A percentile compares a stretch with the other conserved stretches of the same genome.
Evolutionary conservation across 192 early-diverging fungal genomes (phyloP).

Genomic region (Coemansia sp.): DNA sequence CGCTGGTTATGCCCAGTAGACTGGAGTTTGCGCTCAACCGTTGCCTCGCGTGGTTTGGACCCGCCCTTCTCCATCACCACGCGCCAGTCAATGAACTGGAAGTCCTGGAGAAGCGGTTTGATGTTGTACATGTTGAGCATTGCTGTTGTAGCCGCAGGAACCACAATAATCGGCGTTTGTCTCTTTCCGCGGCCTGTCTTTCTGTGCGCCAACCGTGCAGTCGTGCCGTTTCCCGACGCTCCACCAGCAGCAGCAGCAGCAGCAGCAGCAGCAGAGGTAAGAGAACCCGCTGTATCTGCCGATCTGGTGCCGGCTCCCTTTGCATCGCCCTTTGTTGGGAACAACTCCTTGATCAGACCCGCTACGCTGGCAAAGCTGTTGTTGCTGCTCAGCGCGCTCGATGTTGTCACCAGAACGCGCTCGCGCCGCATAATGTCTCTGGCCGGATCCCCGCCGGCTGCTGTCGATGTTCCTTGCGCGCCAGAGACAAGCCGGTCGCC

Average conservation of each 20-base stretch:
- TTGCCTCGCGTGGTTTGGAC: constrained; percentile 65
- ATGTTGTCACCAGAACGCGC: constrained; percentile 33
- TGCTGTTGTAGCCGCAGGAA: constrained; percentile 83
- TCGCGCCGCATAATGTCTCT: constrained; percentile 40
- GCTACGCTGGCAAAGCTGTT: constrained; percentile 48
- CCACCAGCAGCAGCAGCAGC: neutral
- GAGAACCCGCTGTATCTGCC: neutral
- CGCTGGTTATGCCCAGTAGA: constrained; percentile 50
- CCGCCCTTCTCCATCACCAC: constrained; percentile 63
- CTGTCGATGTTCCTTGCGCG: neutral
- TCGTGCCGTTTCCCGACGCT: constrained; percentile 24
- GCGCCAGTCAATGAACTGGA: constrained; percentile 68
- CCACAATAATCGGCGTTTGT: constrained; percentile 81
- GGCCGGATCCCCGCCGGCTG: constrained; percentile 13
- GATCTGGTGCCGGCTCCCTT: neutral
- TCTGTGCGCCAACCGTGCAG: constrained; percentile 2
- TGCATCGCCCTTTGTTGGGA: constrained; percentile 27
- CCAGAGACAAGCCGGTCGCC: neutral
- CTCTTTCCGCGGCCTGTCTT: constrained; percentile 36
- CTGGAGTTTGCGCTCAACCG: constrained; percentile 60
- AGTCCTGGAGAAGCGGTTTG: constrained; percentile 76
- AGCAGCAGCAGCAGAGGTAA: no score
- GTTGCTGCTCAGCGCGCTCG: constrained; percentile 37
- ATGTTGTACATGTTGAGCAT: constrained; percentile 89
- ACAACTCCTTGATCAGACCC: constrained; percentile 41